Conservation (phyloP, 2,329 filamentous ascomycete species). For the Coleophoma cylindrospora region DNA sequence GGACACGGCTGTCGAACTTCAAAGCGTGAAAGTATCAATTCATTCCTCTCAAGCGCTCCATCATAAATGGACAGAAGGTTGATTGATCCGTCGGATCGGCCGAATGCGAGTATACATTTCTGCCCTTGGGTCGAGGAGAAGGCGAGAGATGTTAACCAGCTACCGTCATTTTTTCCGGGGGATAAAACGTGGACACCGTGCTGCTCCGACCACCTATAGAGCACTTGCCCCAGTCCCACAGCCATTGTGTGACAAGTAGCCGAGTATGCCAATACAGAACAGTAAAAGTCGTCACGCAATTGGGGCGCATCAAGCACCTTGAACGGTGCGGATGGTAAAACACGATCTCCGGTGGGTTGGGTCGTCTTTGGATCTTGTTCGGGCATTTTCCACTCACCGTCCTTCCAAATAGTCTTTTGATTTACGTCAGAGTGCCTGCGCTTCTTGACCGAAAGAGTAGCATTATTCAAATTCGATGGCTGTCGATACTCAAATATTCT, state of each 20-base stretch:
- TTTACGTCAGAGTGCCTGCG: conserved; percentile 9
- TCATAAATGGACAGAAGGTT: conserved; percentile 75
- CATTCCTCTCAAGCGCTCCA: conserved; percentile 32
- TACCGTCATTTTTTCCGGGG: conserved; percentile 38
- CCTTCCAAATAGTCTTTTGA: conserved; percentile 29
- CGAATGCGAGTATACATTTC: conserved; percentile 79
- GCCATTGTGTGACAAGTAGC: conserved; percentile 69
- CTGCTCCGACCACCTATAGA: conserved; percentile 87
- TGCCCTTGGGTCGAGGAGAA: conserved; percentile 78
- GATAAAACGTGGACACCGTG: conserved; percentile 57
- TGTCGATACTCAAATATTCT: conserved; percentile 56
- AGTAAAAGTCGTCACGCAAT: conserved; percentile 94
- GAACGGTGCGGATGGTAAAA: conserved; percentile 70
- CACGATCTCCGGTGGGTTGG: conserved; percentile 28
- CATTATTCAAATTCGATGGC: conserved; percentile 14
- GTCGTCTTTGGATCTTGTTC: conserved; percentile 16
- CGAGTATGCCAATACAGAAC: conserved; percentile 84
- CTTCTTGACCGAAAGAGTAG: conserved; percentile 23
- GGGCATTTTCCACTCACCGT: conserved; percentile 21
- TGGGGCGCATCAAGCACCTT: conserved; percentile 85
- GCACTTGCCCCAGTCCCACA: conserved; percentile 71
- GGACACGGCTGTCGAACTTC: conserved; percentile 66
- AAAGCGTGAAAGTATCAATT: conserved; percentile 52
- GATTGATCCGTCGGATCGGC: conserved; percentile 71
- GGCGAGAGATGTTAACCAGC: conserved; percentile 75